Evolutionary conservation across 208 protist genomes (phyloP), one percentile per base, ranked within the genome.

Genomic region (Spongospora subterranea): DNA sequence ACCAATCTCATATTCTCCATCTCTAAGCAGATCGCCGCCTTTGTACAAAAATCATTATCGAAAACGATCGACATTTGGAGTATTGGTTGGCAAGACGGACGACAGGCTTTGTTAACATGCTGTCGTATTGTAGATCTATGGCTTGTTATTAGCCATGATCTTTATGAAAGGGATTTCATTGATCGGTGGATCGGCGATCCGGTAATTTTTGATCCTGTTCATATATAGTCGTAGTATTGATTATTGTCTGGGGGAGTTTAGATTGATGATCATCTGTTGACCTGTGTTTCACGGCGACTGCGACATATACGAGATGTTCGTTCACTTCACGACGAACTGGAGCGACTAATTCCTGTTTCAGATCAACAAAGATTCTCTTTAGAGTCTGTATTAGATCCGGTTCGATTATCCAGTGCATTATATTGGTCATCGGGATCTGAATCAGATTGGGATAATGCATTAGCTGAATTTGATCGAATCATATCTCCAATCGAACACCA

Each of bases 381-480:
- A 0, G 90, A 91, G n/a, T 29, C 43, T 0, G 38, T 91, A 11
- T 90, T 94, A 46, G 29, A 88, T 11, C 29, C 90, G 1, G 92
- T 93, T n/a, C 45, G 13, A 96, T 95, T 94, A 90, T 82, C 53
- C 89, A 91, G 76, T 93, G 93, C 0, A 29, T 91, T 98, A 11
- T 96, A 97, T 77, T 91, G 96, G 0, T 94, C 96, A 45, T 94
- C 96, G 71, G 96, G 96, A 88, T 95, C 97, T 50, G 94, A 95
- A 35, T 96, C 95, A 20, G 32, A 11, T 45, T 98, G 97, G 93
- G 96, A 96, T 88, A n/a, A 96, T 0, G 96, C 96, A 0, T 82
- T 95, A 0, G 95, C 94, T 0, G 94, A 96, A 82, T 94, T 92
- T 0, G 46, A 94, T 60, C 91, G 93, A n/a, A 46, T 95, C 0